Evolutionary conservation across 257 asterid genomes (phyloP), one percentile per base, ranked within the genome.

Genomic region (Penstemon eatonii): DNA sequence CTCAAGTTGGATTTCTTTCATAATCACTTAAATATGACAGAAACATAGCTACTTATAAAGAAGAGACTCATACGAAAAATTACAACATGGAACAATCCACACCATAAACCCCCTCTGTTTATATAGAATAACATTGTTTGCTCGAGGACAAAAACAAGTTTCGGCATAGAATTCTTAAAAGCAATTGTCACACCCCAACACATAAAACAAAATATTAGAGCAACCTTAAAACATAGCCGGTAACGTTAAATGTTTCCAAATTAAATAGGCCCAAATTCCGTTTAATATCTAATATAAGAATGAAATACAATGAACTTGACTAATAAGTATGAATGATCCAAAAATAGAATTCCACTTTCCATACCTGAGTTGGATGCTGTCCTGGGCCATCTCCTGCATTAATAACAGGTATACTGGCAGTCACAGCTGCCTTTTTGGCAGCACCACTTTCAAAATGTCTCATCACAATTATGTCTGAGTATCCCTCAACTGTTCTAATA

Each of bases 301-400:
- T 4, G 25, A 47, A 46, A 37, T 52, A 42, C 60, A 25, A 52
- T 7, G 60, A 42, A 69, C 25, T 42, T 7, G 42, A 70, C 9
- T 36, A 8, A 10, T 25, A 56, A 6, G 45, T 15, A 55, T 62
- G 63, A 7, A 5, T 19, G 5, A 45, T 64, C 4, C 9, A 54
- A 54, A 58, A 73, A 25, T 25, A 36, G 25, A 67, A 36, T 38
- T 19, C 13, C 8, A 70, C 19, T 49, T 39, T n/a, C 57, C 62
- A 74, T 53, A 92, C 98, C 97, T 90, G 96, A 51, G 99, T 86
- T 18, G 97, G 97, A 80, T 93, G 99, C 73, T 93, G 97, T 12
- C 99, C 97, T 9, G 96, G 97, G 65, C 99, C 97, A 81, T 93
- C 99, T 71, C 97, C 99, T 12, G 97, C 99, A 83, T 93, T 93